These are phyloP conservation scores for Tuber magnatum DNA, from an alignment of 495 filamentous ascomycete genomes.

Conservation along the genomic window DNA sequence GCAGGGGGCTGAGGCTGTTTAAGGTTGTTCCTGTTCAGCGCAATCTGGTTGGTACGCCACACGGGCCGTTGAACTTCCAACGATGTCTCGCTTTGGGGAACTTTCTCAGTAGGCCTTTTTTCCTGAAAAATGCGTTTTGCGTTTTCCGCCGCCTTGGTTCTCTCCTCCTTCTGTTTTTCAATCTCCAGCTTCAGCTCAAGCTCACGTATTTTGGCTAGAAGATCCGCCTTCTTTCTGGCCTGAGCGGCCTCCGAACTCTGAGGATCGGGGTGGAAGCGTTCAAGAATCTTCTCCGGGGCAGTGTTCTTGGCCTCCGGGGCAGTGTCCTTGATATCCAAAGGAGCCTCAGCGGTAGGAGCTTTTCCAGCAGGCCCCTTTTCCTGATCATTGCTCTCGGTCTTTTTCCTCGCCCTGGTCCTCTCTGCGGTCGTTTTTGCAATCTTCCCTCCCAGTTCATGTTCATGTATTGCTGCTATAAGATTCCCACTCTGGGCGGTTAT, in stretches of 20 bases:
- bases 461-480: background rate
- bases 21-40: background rate
- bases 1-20: background rate
- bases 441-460: background rate
- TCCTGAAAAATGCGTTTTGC: background rate
- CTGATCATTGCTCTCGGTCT: background rate
- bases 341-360: too few relatives aligned
- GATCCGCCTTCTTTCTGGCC: background rate
- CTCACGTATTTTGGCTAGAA: background rate
- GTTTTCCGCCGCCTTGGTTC: background rate
- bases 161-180: background rate
- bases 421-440: background rate
- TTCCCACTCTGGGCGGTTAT: background rate
- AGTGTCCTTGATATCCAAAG: too few relatives aligned
- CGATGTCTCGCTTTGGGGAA: background rate
- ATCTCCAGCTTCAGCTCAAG: background rate
- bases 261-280: background rate
- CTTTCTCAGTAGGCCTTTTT: background rate
- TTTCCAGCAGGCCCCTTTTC: too few relatives aligned
- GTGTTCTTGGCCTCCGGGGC: background rate
- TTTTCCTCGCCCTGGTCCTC: background rate
- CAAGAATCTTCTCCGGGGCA: background rate
- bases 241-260: too few relatives aligned
- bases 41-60: background rate
- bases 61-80: background rate